These are phyloP conservation scores for Fusarium humuli DNA, from an alignment of 2,329 filamentous ascomycete species.

Conservation along the genomic window DNA sequence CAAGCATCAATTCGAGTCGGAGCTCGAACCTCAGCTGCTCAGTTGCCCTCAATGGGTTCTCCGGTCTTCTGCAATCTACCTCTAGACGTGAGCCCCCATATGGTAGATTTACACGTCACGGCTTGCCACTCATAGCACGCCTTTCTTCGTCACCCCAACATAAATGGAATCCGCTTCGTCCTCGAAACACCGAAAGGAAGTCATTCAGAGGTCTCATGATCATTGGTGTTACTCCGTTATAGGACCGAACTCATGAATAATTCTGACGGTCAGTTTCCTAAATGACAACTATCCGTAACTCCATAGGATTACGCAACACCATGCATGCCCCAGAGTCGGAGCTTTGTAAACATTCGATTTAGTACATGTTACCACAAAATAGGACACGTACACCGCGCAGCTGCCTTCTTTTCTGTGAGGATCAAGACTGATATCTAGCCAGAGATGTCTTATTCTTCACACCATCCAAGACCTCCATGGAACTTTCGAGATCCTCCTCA, in stretches of 20 bases:
- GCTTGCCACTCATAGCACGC: conserved; percentile 15
- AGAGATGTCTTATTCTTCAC: not conserved
- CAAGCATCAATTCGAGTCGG: conserved; percentile 5
- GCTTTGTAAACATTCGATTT: not conserved
- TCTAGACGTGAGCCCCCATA: not conserved
- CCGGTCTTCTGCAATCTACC: not conserved
- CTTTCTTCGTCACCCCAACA: conserved; percentile 4
- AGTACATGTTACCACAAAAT: not conserved
- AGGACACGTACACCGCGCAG: not conserved
- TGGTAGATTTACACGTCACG: conserved; percentile 7
- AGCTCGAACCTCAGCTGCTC: not conserved
- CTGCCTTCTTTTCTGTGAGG: not conserved
- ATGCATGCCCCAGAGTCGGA: not conserved
- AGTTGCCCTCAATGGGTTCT: not conserved
- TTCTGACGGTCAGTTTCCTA: conserved; percentile 6
- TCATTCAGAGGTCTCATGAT: conserved; percentile 34
- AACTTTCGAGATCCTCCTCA: not conserved
- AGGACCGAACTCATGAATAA: conserved; percentile 10
- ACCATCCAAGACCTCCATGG: not conserved
- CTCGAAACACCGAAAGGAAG: conserved; percentile 18
- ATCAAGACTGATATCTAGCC: not conserved
- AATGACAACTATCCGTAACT: conserved; percentile 31
- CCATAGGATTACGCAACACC: conserved; percentile 4
- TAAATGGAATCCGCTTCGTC: conserved; percentile 25
- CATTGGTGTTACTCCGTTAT: conserved; percentile 11